A percentile compares a stretch with the other conserved stretches of the same genome.
These are phyloP conservation scores for Uncinocarpus reesii DNA, from an alignment of 2,329 filamentous ascomycete genomes.

Conservation along the genomic window DNA sequence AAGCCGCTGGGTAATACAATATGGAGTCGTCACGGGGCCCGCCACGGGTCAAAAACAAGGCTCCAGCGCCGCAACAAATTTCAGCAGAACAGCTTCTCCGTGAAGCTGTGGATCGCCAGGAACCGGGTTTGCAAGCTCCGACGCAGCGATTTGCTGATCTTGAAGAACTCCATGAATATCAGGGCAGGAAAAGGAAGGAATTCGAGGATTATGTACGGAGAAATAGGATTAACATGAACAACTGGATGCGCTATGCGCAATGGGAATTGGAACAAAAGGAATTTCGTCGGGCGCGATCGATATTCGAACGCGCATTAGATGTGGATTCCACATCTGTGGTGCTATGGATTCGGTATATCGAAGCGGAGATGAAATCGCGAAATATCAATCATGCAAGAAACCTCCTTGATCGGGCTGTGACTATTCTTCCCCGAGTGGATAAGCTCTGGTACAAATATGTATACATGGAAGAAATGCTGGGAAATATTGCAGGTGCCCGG, in stretches of 20 bases:
- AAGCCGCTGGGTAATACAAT: slow-evolving; percentile 29
- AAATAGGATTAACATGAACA: slow-evolving; percentile 92
- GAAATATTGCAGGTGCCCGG: slow-evolving; percentile 81
- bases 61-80: slow-evolving; percentile 78
- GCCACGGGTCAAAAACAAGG: slow-evolving; percentile 98
- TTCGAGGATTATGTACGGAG: slow-evolving; percentile 97
- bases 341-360: slow-evolving; percentile 86
- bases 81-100: slow-evolving; percentile 93
- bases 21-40: slow-evolving; percentile 91
- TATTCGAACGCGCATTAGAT: slow-evolving; percentile 92
- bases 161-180: slow-evolving; percentile 95
- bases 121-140: slow-evolving; percentile 74
- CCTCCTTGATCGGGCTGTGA: slow-evolving; percentile 86
- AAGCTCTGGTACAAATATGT: slow-evolving; percentile 99
- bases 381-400: slow-evolving; percentile 98
- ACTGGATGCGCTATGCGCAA: slow-evolving; percentile 95
- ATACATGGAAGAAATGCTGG: slow-evolving; percentile 96
- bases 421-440: slow-evolving; percentile 78
- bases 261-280: slow-evolving; percentile 99
- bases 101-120: slow-evolving; percentile 93
- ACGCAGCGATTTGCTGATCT: slow-evolving; percentile 92
- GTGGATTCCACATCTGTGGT: slow-evolving; percentile 77
- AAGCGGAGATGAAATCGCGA: slow-evolving; percentile 87
- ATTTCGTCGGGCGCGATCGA: slow-evolving; percentile 76
- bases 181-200: slow-evolving; percentile 88